Conservation (phyloP, 192 early-diverging fungal genomes). For the Chytriomyces sp. region DNA sequence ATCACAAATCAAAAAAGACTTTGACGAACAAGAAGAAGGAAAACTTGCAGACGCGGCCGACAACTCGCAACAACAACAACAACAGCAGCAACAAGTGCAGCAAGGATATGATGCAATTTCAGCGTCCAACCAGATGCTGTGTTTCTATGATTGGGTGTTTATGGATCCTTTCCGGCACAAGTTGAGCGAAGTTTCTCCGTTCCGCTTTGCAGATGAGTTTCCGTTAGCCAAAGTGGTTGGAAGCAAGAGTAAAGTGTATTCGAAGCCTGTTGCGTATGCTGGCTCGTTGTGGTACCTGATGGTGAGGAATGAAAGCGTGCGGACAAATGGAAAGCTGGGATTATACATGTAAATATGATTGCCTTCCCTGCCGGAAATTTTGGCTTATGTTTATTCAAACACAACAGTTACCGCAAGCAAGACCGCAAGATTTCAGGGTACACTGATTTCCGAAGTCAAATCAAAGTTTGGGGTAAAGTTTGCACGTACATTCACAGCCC, state of each 20-base stretch:
- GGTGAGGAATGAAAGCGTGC: neutral
- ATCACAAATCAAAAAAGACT: neutral
- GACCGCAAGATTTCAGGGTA: conserved; percentile 19
- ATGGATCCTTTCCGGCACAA: conserved; percentile 17
- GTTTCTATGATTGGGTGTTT: conserved; percentile 28
- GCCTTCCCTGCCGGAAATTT: too few relatives aligned
- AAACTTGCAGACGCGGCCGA: neutral
- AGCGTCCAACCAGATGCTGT: neutral
- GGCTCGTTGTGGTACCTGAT: conserved; percentile 24
- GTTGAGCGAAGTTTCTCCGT: conserved; percentile 8
- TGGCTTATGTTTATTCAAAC: neutral
- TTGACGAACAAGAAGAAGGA: neutral
- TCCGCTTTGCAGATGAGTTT: conserved; percentile 13
- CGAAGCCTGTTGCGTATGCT: conserved; percentile 9
- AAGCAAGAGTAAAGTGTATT: neutral
- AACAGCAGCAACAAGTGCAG: neutral
- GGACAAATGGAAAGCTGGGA: neutral
- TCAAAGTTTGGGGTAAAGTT: conserved; percentile 11
- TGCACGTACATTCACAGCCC: conserved; percentile 17
- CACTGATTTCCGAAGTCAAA: neutral
- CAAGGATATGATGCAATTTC: neutral
- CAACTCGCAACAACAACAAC: neutral
- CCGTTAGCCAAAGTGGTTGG: neutral
- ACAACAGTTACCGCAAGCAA: conserved; percentile 18
- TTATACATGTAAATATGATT: conserved; percentile 3